Conservation (phyloP, 1,139 yeast genomes). For the Blastobotrys aristatus region DNA sequence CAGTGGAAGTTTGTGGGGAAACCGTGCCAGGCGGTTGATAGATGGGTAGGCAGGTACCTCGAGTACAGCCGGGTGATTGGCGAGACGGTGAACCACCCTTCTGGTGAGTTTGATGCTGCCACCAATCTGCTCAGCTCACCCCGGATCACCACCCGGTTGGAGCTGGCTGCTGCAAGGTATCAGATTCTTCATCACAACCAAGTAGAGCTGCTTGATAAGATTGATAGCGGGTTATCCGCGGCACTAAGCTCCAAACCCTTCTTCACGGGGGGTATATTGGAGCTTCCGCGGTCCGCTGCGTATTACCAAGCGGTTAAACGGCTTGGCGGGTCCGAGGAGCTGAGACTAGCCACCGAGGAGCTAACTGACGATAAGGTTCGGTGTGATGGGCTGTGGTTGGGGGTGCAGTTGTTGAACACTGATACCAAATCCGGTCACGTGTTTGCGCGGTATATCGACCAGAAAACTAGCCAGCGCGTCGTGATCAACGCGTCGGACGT, state of each 20-base stretch:
- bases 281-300: background rate
- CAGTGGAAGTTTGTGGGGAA: constrained; percentile 60
- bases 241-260: background rate
- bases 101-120: background rate
- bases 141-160: background rate
- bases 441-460: constrained; percentile 5
- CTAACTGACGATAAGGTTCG: constrained; percentile 3
- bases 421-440: constrained; percentile 1
- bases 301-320: background rate
- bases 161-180: constrained; percentile 2
- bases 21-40: constrained; percentile 28
- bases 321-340: background rate
- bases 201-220: background rate
- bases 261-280: background rate
- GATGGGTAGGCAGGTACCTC: constrained; percentile 48
- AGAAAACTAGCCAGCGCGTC: constrained; percentile 5
- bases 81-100: background rate
- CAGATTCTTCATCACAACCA: background rate
- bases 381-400: constrained; percentile 11
- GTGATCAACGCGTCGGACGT: background rate
- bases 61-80: constrained; percentile 32
- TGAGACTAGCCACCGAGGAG: background rate
- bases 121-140: background rate
- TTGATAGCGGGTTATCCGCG: background rate
- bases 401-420: background rate